Evolutionary conservation across 345 rosid genomes (phyloP).

Genomic region (Camelina sativa): DNA sequence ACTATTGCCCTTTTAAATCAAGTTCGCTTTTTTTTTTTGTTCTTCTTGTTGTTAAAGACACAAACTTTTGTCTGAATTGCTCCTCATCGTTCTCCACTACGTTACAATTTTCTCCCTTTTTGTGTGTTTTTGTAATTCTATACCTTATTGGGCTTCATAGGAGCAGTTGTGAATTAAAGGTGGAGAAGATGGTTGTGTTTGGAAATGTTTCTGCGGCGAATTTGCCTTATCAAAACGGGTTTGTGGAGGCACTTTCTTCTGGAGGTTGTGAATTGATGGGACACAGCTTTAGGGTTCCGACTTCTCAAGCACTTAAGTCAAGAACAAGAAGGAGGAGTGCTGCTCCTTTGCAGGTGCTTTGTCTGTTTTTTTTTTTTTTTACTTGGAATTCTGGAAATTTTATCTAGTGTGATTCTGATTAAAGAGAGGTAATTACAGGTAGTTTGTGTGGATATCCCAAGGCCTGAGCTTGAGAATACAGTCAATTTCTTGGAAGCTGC

Average conservation of each 20-base stretch:
- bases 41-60: neutral
- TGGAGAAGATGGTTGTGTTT: constrained; percentile 48
- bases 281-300: constrained; percentile 47
- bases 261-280: constrained; percentile 57
- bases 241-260: constrained; percentile 45
- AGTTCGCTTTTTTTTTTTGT: neutral
- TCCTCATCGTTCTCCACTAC: neutral
- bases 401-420: neutral
- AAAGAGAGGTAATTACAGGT: constrained; percentile 50
- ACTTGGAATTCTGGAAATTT: neutral
- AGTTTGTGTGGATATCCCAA: constrained; percentile 80
- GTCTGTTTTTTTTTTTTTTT: neutral
- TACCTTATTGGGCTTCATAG: constrained; percentile 2
- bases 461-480: constrained; percentile 83
- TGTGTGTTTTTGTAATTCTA: neutral
- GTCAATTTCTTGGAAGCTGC: constrained; percentile 90
- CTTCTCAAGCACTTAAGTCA: constrained; percentile 42
- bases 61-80: constrained; percentile 18
- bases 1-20: constrained; percentile 16
- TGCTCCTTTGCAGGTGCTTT: constrained; percentile 60
- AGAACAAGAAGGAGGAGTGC: constrained; percentile 44
- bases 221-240: constrained; percentile 44
- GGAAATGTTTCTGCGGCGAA: constrained; percentile 63
- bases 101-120: neutral
- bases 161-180: constrained; percentile 13